phyloP scores from a whole-genome alignment of 2,329 filamentous ascomycete species.

The Phyllosticta paracitricarpa region DNA sequence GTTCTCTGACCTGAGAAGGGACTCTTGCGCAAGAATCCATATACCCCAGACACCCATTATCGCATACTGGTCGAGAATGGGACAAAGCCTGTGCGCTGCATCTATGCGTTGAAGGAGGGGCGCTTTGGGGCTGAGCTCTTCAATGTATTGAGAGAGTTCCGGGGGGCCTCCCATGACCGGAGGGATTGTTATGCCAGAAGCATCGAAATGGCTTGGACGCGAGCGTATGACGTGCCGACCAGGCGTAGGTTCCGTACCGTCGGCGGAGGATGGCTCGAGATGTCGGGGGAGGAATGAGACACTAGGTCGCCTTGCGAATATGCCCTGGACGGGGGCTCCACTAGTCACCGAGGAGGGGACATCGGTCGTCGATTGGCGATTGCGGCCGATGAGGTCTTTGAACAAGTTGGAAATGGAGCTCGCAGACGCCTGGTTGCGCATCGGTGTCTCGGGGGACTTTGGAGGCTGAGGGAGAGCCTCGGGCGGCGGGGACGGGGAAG shows the following conservation, averaged over 20 bases:
- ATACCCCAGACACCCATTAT: constrained; percentile 27
- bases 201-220: constrained; percentile 1
- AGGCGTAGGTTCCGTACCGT: background rate
- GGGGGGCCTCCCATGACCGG: constrained; percentile 25
- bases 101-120: constrained; percentile 21
- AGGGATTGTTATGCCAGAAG: constrained; percentile 3
- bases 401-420: constrained; percentile 9
- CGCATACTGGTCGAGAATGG: constrained; percentile 25
- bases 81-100: constrained; percentile 25
- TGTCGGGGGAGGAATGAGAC: constrained; percentile 3
- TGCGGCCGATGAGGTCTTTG: constrained; percentile 4
- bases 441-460: background rate
- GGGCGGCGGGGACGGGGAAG: constrained; percentile 9
- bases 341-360: constrained; percentile 2
- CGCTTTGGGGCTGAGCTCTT: constrained; percentile 18
- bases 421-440: constrained; percentile 7
- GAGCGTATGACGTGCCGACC: constrained; percentile 4
- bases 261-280: constrained; percentile 1
- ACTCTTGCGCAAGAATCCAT: constrained; percentile 28
- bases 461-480: constrained; percentile 8
- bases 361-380: background rate
- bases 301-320: constrained; percentile 5
- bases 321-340: constrained; percentile 5
- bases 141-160: constrained; percentile 23
- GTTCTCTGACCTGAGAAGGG: constrained; percentile 25